Percentiles rank a stretch among this genome's conserved stretches.
phyloP scores from a whole-genome alignment of 2,329 filamentous ascomycete genomes.

The Fusarium succisae region DNA sequence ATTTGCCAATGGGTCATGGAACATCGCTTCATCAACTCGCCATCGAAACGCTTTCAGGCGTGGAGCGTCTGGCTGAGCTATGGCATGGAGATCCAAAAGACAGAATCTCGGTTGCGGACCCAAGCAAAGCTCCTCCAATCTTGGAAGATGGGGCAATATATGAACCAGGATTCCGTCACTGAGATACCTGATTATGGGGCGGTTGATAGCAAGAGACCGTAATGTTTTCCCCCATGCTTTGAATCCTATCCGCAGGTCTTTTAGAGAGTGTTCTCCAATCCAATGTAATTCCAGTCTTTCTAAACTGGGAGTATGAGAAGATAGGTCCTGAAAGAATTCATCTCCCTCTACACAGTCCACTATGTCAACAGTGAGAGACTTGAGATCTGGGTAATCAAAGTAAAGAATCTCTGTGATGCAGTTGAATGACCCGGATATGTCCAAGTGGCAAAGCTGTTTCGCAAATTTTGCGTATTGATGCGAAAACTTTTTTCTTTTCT shows the following conservation, averaged over 20 bases:
- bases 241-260: not conserved
- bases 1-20: too few relatives aligned
- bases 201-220: not conserved
- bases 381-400: not conserved
- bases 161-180: not conserved
- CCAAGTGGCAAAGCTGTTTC: not conserved
- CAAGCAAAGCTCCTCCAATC: not conserved
- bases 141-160: not conserved
- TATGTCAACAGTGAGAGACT: not conserved
- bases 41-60: not conserved
- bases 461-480: not conserved
- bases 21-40: too few relatives aligned
- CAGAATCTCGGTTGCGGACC: not conserved
- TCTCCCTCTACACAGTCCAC: too few relatives aligned
- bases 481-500: not conserved
- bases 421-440: not conserved
- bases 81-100: not conserved
- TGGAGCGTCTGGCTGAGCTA: not conserved
- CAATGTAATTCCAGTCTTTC: not conserved
- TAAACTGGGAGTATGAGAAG: not conserved
- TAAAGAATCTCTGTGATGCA: not conserved
- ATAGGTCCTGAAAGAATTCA: not conserved
- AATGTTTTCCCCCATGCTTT: conserved; percentile 17
- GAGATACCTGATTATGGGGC: not conserved
- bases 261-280: too few relatives aligned